Conservation (phyloP, 352 stramenopile genomes). For the Thraustochytrium sp. region DNA sequence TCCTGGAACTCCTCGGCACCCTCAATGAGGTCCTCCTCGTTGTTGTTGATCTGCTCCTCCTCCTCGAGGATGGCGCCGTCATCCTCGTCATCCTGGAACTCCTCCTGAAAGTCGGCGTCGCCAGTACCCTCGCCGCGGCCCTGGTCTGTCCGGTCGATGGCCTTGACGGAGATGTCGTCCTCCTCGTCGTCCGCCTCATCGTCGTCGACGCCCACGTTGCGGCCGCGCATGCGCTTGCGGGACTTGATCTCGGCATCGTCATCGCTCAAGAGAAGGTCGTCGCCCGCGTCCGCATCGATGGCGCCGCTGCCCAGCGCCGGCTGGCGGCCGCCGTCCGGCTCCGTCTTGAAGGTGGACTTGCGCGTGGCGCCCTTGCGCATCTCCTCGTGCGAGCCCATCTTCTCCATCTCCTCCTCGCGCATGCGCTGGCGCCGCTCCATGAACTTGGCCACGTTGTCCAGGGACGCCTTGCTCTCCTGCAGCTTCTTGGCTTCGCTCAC, state of each 20-base stretch:
- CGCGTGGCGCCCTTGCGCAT: neutral
- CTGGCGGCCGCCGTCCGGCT: too few relatives aligned
- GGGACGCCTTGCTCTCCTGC: conserved; percentile 1
- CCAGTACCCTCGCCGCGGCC: conserved; percentile 11
- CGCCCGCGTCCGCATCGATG: neutral
- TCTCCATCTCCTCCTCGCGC: conserved; percentile 39
- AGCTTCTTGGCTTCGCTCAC: neutral
- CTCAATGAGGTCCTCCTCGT: conserved; percentile 9
- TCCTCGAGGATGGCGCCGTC: conserved; percentile 22
- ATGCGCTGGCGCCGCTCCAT: neutral
- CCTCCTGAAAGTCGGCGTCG: conserved; percentile 20
- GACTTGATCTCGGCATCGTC: conserved; percentile 24
- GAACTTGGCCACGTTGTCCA: conserved; percentile 30
- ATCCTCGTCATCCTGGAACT: conserved; percentile 38
- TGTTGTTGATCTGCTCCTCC: conserved; percentile 31
- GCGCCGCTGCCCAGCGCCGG: neutral
- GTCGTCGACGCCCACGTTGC: neutral
- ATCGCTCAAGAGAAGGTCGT: conserved; percentile 19
- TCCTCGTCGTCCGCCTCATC: conserved; percentile 11
- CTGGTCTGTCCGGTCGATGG: conserved; percentile 4
- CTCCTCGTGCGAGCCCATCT: neutral
- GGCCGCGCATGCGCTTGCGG: neutral
- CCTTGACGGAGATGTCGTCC: conserved; percentile 29
- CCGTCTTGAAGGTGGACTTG: neutral
- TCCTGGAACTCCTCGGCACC: conserved; percentile 22